These are phyloP conservation scores for Xylaria venustula DNA, from an alignment of 495 filamentous ascomycete genomes.

Conservation along the genomic window DNA sequence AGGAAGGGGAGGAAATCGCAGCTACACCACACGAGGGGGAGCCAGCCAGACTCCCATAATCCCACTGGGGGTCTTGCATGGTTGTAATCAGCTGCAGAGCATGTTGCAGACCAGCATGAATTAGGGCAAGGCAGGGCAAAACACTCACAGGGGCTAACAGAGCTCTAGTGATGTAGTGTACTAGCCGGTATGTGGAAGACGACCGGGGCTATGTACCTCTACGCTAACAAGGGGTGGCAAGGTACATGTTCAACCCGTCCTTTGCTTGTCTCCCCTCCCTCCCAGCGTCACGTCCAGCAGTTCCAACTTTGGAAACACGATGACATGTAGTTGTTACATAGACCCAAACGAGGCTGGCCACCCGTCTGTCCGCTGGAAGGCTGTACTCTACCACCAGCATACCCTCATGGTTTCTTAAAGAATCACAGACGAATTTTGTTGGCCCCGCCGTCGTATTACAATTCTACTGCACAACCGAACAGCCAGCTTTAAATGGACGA, in stretches of 20 bases:
- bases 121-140: conserved; percentile 23
- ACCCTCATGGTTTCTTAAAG: no score
- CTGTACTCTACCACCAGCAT: background rate
- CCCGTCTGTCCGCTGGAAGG: background rate
- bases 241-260: conserved; percentile 16
- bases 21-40: conserved; percentile 20
- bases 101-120: conserved; percentile 22
- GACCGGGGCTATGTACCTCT: background rate
- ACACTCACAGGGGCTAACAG: conserved; percentile 14
- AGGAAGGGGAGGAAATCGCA: conserved; percentile 19
- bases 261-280: background rate
- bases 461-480: no score
- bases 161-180: no score
- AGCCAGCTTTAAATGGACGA: background rate
- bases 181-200: no score
- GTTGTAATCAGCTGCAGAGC: conserved; percentile 34
- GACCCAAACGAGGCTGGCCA: conserved; percentile 6
- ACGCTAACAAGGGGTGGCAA: conserved; percentile 27
- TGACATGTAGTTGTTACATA: background rate
- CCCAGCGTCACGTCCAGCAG: background rate
- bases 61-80: conserved; percentile 22
- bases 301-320: background rate
- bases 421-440: no score
- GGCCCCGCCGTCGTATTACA: no score
- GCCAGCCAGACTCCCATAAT: conserved; percentile 27